phyloP scores from a whole-genome alignment of 495 filamentous ascomycete species.

The Talaromyces wortmannii region DNA sequence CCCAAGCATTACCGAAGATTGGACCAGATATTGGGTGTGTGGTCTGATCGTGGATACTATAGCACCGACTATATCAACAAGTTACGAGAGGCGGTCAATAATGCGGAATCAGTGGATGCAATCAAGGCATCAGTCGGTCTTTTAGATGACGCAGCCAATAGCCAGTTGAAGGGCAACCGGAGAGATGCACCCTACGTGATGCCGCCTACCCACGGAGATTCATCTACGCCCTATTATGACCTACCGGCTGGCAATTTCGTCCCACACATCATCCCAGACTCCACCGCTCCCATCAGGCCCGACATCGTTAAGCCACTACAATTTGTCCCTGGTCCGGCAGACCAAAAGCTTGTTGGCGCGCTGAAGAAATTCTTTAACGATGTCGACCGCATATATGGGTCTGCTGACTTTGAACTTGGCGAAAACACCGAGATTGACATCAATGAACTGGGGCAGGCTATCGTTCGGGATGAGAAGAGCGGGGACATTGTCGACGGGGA shows the following conservation, averaged over 20 bases:
- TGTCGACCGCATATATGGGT: constrained; percentile 55
- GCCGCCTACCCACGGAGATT: constrained; percentile 73
- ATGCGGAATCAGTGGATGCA: constrained; percentile 28
- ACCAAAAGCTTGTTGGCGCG: constrained; percentile 53
- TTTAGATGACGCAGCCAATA: constrained; percentile 12
- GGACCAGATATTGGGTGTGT: constrained; percentile 60
- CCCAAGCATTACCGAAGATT: constrained; percentile 64
- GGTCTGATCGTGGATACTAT: constrained; percentile 67
- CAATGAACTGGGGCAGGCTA: constrained; percentile 65
- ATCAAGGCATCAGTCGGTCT: constrained; percentile 18
- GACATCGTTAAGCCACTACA: constrained; percentile 68
- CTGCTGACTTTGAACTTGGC: constrained; percentile 28
- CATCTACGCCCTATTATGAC: constrained; percentile 70
- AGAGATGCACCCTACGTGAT: constrained; percentile 60
- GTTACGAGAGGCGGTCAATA: constrained; percentile 50
- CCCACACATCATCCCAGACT: constrained; percentile 71
- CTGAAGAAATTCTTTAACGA: constrained; percentile 64
- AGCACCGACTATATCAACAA: constrained; percentile 48
- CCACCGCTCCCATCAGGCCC: constrained; percentile 63
- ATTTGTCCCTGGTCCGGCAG: constrained; percentile 64
- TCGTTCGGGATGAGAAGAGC: constrained; percentile 52
- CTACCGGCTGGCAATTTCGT: constrained; percentile 79
- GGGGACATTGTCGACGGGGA: constrained; percentile 57
- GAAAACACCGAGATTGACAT: constrained; percentile 46
- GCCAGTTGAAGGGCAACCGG: constrained; percentile 21